Evolutionary conservation across 805 yeast species (phyloP).

Genomic region (Pichia cabralensis): DNA sequence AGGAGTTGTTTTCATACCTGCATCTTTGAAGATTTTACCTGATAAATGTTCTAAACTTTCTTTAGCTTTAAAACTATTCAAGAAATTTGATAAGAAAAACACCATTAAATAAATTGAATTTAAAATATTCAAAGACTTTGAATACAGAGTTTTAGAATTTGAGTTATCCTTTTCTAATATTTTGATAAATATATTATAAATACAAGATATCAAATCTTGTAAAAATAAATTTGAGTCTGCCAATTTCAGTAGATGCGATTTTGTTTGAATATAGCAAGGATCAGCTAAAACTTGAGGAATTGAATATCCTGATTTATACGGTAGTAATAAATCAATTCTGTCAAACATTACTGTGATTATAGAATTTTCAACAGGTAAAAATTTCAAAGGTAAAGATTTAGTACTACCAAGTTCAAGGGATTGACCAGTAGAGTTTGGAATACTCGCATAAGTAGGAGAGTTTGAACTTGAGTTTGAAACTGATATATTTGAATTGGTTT

Average conservation of each 20-base stretch:
- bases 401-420: no score
- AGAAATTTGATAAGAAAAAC: slow-evolving; percentile 15
- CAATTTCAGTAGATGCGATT: slow-evolving; percentile 25
- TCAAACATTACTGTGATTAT: slow-evolving; percentile 26
- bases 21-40: background rate
- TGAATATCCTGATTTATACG: slow-evolving; percentile 27
- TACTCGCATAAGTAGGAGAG: background rate
- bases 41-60: background rate
- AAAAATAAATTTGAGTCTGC: slow-evolving; percentile 18
- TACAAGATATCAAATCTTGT: slow-evolving; percentile 21
- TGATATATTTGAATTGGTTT: background rate
- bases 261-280: slow-evolving; percentile 25
- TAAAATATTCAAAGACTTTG: slow-evolving; percentile 15
- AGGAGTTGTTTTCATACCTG: slow-evolving; percentile 2
- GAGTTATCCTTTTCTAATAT: slow-evolving; percentile 2
- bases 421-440: background rate
- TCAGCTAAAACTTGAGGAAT: slow-evolving; percentile 30
- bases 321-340: slow-evolving; percentile 27
- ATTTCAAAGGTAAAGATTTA: no score
- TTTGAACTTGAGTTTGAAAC: background rate
- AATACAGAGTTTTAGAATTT: slow-evolving; percentile 3
- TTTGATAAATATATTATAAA: slow-evolving; percentile 6
- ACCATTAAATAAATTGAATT: slow-evolving; percentile 6
- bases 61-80: slow-evolving; percentile 1
- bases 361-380: slow-evolving; percentile 3